Conservation (phyloP, 1,284 basidiomycete genomes). For the Boletus smithii region DNA sequence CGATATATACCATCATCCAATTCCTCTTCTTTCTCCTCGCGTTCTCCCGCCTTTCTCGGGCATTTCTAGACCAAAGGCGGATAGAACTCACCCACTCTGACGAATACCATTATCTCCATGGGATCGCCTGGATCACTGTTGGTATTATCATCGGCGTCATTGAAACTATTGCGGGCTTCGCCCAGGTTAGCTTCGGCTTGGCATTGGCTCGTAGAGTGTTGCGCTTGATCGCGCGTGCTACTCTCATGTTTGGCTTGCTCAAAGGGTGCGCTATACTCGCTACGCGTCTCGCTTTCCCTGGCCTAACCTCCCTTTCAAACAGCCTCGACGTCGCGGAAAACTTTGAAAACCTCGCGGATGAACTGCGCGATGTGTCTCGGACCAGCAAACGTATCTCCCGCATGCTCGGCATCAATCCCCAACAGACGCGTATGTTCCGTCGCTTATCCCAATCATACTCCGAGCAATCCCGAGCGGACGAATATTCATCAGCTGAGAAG, state of each 20-base stretch:
- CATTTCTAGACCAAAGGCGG: constrained; percentile 48
- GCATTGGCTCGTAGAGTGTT: constrained; percentile 55
- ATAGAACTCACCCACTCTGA: constrained; percentile 47
- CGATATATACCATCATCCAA: constrained; percentile 55
- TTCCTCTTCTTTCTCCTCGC: constrained; percentile 53
- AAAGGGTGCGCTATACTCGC: constrained; percentile 51
- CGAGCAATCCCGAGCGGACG: background rate
- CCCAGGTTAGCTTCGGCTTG: constrained; percentile 47
- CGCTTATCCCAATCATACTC: constrained; percentile 41
- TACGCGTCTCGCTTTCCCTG: background rate
- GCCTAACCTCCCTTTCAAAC: constrained; percentile 1
- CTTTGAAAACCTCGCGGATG: constrained; percentile 39
- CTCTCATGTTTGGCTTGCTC: constrained; percentile 55
- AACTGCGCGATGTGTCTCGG: constrained; percentile 29
- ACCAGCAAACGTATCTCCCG: constrained; percentile 33
- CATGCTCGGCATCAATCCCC: constrained; percentile 50
- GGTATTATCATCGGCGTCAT: constrained; percentile 60
- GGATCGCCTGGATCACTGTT: constrained; percentile 58
- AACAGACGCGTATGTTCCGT: constrained; percentile 39
- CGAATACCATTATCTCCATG: constrained; percentile 51
- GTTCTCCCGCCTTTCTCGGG: constrained; percentile 53
- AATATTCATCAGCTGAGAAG: constrained; percentile 13
- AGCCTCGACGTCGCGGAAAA: constrained; percentile 47
- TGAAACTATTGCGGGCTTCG: constrained; percentile 66
- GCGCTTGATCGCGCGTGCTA: constrained; percentile 50